These are phyloP conservation scores for Hypoxylon sp. DNA, from an alignment of 2,329 filamentous ascomycete species.

Conservation along the genomic window DNA sequence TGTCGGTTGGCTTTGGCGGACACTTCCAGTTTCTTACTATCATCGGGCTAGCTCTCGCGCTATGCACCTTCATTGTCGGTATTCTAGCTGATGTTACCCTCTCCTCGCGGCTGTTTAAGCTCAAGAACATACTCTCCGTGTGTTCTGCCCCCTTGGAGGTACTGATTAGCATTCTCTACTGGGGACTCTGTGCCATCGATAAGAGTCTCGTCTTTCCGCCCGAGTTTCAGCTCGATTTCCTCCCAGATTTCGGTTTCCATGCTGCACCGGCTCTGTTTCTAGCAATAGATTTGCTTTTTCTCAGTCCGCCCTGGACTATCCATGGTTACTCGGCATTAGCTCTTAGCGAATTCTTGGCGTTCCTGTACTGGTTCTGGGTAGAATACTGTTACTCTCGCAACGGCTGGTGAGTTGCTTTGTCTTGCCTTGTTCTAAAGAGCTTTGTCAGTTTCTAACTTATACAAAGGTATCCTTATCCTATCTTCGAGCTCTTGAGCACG, in stretches of 20 bases:
- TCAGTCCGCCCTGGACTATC: conserved; percentile 81
- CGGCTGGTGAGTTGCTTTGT: conserved; percentile 65
- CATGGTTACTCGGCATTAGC: conserved; percentile 70
- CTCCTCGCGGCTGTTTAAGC: conserved; percentile 69
- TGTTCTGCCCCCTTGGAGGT: conserved; percentile 78
- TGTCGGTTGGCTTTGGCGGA: conserved; percentile 74
- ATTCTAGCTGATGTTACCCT: conserved; percentile 75
- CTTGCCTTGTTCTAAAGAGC: conserved; percentile 3
- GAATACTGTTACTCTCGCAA: conserved; percentile 79
- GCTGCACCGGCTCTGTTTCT: conserved; percentile 76
- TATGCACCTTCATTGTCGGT: conserved; percentile 72
- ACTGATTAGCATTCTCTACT: conserved; percentile 80
- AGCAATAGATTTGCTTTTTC: conserved; percentile 74
- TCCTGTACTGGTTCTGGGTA: conserved; percentile 83
- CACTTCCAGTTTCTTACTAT: conserved; percentile 82
- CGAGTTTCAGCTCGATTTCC: conserved; percentile 68
- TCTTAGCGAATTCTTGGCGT: conserved; percentile 71
- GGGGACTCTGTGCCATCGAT: conserved; percentile 74
- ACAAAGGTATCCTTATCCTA: conserved; percentile 84
- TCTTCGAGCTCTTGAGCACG: conserved; percentile 79
- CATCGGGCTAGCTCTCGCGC: conserved; percentile 74
- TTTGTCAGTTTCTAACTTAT: conserved; percentile 23
- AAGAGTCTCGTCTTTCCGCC: conserved; percentile 67
- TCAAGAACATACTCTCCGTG: conserved; percentile 78
- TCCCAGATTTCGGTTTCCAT: conserved; percentile 76